These are phyloP conservation scores for Sanghuangporus sanghuang DNA, from an alignment of 1,284 basidiomycete genomes.

Conservation along the genomic window DNA sequence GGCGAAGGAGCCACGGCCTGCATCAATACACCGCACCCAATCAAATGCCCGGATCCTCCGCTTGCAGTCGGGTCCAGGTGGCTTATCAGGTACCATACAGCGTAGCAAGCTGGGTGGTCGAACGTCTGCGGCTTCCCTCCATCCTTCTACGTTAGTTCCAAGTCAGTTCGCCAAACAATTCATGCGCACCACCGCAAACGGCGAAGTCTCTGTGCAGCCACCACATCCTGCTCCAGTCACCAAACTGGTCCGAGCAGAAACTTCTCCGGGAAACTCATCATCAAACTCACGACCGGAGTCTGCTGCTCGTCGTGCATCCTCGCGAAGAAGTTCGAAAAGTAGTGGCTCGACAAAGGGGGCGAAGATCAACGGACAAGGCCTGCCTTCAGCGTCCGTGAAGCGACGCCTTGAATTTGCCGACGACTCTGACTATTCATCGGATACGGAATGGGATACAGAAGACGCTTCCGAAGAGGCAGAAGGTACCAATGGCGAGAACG, in stretches of 20 bases:
- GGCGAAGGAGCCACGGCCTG: not conserved
- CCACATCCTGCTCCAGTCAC: not conserved
- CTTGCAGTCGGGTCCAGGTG: not conserved
- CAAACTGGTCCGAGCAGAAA: not conserved
- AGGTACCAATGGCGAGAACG: constrained; percentile 19
- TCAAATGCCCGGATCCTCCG: constrained; percentile 2
- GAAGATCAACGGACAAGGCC: not conserved
- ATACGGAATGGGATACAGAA: constrained; percentile 26
- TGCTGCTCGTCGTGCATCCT: not conserved
- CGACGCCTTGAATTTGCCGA: constrained; percentile 8
- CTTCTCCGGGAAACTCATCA: not conserved
- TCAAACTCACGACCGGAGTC: not conserved
- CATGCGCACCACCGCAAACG: not conserved
- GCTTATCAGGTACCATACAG: constrained; percentile 10
- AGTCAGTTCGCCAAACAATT: not conserved
- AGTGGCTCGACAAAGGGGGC: not conserved
- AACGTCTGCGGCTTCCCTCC: constrained; percentile 1
- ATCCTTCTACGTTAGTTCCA: not conserved
- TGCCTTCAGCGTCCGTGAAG: constrained; percentile 5
- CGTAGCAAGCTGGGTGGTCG: constrained; percentile 16
- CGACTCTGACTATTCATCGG: constrained; percentile 18
- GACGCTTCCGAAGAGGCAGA: constrained; percentile 25
- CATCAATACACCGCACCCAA: not conserved
- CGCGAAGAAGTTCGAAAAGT: not conserved
- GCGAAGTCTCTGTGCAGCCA: not conserved